Evolutionary conservation across 2,329 filamentous ascomycete genomes (phyloP).

Genomic region (Ophiosphaerella narmari): DNA sequence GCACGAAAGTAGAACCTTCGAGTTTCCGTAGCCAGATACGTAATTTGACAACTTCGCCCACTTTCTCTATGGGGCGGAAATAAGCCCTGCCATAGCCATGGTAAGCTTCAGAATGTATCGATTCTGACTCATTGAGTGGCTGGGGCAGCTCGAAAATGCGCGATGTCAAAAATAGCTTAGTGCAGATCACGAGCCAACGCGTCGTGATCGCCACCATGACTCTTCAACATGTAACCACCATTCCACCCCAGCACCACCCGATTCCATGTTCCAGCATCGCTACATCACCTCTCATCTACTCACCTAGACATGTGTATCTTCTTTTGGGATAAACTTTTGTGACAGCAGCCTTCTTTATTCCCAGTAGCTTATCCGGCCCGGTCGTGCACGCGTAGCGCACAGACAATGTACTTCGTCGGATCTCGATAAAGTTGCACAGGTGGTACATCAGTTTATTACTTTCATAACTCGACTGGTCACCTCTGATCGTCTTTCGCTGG

Average conservation of each 20-base stretch:
- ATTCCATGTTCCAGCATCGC: conserved; percentile 4
- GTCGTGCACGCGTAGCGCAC: conserved; percentile 24
- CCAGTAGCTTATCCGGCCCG: conserved; percentile 19
- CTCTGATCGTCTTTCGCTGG: not conserved
- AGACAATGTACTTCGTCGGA: conserved; percentile 27
- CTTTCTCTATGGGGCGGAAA: not conserved
- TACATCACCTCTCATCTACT: too few relatives aligned
- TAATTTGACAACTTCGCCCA: not conserved
- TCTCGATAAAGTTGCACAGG: conserved; percentile 20
- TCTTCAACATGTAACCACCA: conserved; percentile 2
- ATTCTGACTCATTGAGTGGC: not conserved
- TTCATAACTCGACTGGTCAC: too few relatives aligned
- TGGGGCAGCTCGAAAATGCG: conserved; percentile 22
- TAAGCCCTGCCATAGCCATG: too few relatives aligned
- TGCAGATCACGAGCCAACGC: not conserved
- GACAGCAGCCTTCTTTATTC: conserved; percentile 11
- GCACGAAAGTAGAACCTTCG: too few relatives aligned
- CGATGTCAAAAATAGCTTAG: conserved; percentile 2
- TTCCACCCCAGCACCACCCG: conserved; percentile 21
- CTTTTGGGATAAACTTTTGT: conserved; percentile 2
- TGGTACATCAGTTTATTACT: conserved; percentile 10
- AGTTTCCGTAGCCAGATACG: too few relatives aligned
- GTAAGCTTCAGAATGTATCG: too few relatives aligned
- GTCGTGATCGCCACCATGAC: not conserved
- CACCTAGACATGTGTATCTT: not conserved